These are phyloP conservation scores for Clonostachys chloroleuca DNA, from an alignment of 2,329 filamentous ascomycete genomes.

Conservation along the genomic window DNA sequence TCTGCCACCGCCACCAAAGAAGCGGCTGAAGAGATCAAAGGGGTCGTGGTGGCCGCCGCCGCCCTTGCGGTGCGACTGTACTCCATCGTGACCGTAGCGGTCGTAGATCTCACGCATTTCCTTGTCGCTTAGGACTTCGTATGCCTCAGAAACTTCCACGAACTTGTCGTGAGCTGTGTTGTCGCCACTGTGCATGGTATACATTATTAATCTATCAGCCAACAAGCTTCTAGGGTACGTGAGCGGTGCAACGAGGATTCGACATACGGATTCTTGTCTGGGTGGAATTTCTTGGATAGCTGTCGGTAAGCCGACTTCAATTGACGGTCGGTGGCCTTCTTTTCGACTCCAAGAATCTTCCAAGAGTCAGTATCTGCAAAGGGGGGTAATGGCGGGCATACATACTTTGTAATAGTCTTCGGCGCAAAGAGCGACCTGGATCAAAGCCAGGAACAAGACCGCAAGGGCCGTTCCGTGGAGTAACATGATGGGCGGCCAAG, in stretches of 20 bases:
- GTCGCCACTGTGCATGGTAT: constrained; percentile 55
- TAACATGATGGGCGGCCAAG: constrained; percentile 37
- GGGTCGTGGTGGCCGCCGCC: constrained; percentile 70
- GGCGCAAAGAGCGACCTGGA: constrained; percentile 50
- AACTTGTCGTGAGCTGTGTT: constrained; percentile 83
- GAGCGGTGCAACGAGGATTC: not conserved
- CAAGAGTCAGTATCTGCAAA: not conserved
- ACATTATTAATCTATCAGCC: not conserved
- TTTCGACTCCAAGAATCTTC: constrained; percentile 76
- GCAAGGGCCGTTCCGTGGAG: constrained; percentile 39
- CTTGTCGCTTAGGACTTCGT: constrained; percentile 80
- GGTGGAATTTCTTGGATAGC: constrained; percentile 92
- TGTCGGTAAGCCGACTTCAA: constrained; percentile 91
- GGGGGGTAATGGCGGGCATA: not conserved
- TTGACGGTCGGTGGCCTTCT: constrained; percentile 75
- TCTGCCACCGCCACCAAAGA: constrained; percentile 90
- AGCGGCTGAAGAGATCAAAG: constrained; percentile 93
- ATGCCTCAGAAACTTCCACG: constrained; percentile 89
- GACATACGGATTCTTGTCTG: constrained; percentile 93
- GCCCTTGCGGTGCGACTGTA: constrained; percentile 76
- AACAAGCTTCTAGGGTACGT: not conserved
- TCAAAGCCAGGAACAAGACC: constrained; percentile 45
- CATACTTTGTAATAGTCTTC: constrained; percentile 78
- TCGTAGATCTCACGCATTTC: constrained; percentile 89
- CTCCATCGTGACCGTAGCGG: constrained; percentile 85